These are phyloP conservation scores for Sphenostylis stenocarpa DNA, from an alignment of 306 rosid species.

Conservation along the genomic window DNA sequence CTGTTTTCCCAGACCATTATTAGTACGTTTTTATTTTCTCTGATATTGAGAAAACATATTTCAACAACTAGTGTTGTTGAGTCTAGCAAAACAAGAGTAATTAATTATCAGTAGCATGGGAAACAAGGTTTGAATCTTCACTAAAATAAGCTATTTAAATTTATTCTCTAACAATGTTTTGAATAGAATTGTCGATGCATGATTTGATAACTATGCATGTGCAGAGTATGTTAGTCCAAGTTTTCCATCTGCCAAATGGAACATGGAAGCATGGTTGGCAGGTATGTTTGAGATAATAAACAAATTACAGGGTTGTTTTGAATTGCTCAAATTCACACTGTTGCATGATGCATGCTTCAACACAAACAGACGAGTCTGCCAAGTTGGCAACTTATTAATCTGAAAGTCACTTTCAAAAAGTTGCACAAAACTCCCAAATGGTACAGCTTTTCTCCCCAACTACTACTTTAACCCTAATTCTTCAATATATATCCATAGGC, in stretches of 20 bases:
- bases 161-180: too few species aligned
- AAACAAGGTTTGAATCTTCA: too few species aligned
- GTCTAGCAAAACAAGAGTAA: too few species aligned
- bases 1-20: not conserved
- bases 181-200: too few species aligned
- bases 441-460: constrained; percentile 20
- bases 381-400: constrained; percentile 26
- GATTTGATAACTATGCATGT: not conserved
- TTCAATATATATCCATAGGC: not conserved
- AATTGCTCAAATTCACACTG: constrained; percentile 18
- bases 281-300: not conserved
- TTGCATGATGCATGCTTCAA: constrained; percentile 28
- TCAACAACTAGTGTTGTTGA: too few species aligned
- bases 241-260: not conserved
- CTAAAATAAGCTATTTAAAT: too few species aligned
- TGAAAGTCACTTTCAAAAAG: constrained; percentile 38
- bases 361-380: constrained; percentile 5
- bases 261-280: not conserved
- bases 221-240: not conserved
- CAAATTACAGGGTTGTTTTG: not conserved
- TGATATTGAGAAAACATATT: not conserved
- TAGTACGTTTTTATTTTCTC: not conserved
- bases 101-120: too few species aligned
- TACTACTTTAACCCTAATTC: constrained; percentile 25
- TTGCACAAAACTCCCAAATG: constrained; percentile 18